Base-by-base conservation (phyloP, 2,329 filamentous ascomycete species). In the Nothophaeocryptopus gaeumannii region DNA sequence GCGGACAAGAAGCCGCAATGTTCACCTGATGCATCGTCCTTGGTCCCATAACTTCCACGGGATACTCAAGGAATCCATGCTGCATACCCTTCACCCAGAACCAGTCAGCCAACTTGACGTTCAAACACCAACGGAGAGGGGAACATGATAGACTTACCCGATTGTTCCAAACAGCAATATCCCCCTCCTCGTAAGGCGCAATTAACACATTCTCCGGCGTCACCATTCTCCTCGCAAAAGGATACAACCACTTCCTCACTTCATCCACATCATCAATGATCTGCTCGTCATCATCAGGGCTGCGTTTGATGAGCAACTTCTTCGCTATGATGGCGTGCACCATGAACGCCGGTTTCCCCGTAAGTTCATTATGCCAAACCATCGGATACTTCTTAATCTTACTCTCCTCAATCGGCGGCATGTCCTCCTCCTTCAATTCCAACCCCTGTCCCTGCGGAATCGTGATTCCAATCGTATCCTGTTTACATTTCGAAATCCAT, bases 321-420 rank as follows among this genome's bases (percentile, higher is more conserved):
- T 35, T 20, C 29, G 40, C 40, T 13, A 43, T 26, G 2, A 43
- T 43, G 5, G 40, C 33, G 33, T 43, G 40, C 7, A 43, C 40
- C 40, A 43, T 35, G 26, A 43, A 43, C 20, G 40, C 40, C 14
- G 33, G 33, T 7, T 42, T 35, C 5, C 40, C 40, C 8, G 40
- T 43, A 10, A 43, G 29, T 29, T 43, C 40, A 9, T 43, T 43
- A 32, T 43, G 40, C 40, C 40, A 43, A 7, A 43, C 40, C 40
- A 43, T 43, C 26, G 40, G 40, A 43, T 34, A 34, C 40, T 43
- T 43, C 40, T 43, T 43, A 5, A 35, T 32, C 14, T 43, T 43
- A 13, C 14, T 34, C 9, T 34, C 40, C 13, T 43, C 40, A 10
- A 16, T 15, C 3, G 40, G 31, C 35, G 40, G 40, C 15, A 43